phyloP scores from a whole-genome alignment of 768 basidiomycete genomes.

The Galerina sulciceps region DNA sequence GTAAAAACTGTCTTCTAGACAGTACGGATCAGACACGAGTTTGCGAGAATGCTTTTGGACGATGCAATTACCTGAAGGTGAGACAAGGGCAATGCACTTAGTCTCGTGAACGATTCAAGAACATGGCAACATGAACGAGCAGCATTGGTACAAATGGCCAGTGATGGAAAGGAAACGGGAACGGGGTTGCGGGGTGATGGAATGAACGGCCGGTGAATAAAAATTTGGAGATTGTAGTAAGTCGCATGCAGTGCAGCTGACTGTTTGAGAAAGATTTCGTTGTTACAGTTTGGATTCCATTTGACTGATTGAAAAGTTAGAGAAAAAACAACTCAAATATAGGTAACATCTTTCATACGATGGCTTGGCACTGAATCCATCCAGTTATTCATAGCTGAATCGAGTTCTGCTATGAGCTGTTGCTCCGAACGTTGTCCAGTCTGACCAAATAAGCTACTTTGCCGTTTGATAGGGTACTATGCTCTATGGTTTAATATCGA shows the following conservation, averaged over 20 bases:
- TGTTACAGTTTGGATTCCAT: slow-evolving; percentile 45
- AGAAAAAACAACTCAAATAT: background rate
- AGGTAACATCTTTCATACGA: slow-evolving; percentile 26
- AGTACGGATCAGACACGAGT: background rate
- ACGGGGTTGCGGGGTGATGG: slow-evolving; percentile 58
- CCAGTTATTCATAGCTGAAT: slow-evolving; percentile 82
- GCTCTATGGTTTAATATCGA: background rate
- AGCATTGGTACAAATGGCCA: slow-evolving; percentile 87
- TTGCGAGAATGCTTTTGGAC: background rate
- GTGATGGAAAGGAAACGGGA: slow-evolving; percentile 52
- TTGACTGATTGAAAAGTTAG: slow-evolving; percentile 33
- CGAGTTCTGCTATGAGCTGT: slow-evolving; percentile 70
- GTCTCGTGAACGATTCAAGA: slow-evolving; percentile 53
- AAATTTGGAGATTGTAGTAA: slow-evolving; percentile 62
- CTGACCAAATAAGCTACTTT: slow-evolving; percentile 51
- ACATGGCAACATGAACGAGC: slow-evolving; percentile 78
- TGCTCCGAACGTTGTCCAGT: slow-evolving; percentile 58
- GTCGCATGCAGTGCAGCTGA: slow-evolving; percentile 55
- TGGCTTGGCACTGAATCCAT: slow-evolving; percentile 70
- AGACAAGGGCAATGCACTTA: slow-evolving; percentile 35
- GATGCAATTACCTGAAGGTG: slow-evolving; percentile 37
- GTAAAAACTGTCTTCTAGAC: slow-evolving; percentile 39
- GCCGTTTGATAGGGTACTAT: slow-evolving; percentile 76
- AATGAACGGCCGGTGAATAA: slow-evolving; percentile 82
- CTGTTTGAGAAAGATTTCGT: slow-evolving; percentile 52